Conservation (phyloP, 306 rosid genomes). For the Vicia faba region DNA sequence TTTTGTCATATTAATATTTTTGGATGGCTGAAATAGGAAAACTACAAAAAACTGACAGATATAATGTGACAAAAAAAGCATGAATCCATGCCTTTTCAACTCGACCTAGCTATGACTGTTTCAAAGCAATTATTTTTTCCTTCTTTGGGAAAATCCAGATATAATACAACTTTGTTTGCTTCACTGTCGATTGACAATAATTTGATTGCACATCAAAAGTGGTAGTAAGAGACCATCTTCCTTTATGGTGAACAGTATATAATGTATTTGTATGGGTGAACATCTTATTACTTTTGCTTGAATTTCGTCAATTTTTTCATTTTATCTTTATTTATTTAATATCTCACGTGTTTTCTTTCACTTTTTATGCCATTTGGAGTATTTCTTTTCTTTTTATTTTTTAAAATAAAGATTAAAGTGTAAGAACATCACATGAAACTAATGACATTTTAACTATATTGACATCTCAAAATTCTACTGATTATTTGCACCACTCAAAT, state of each 20-base stretch:
- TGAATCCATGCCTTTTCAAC: slow-evolving; percentile 41
- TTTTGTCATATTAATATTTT: slow-evolving; percentile 6
- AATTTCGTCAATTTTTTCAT: background rate
- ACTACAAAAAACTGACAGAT: slow-evolving; percentile 37
- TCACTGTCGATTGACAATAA: slow-evolving; percentile 24
- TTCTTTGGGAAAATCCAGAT: slow-evolving; percentile 14
- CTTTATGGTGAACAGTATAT: slow-evolving; percentile 23
- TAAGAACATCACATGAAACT: too few relatives aligned
- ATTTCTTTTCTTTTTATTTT: too few relatives aligned
- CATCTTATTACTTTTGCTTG: slow-evolving; percentile 26
- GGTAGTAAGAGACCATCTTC: slow-evolving; percentile 23
- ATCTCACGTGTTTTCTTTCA: background rate
- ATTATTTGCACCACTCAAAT: too few relatives aligned
- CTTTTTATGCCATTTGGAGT: slow-evolving; percentile 3
- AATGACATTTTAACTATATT: too few relatives aligned
- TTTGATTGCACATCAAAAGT: slow-evolving; percentile 23
- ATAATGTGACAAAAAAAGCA: slow-evolving; percentile 33
- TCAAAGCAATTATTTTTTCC: slow-evolving; percentile 18
- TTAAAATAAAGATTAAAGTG: too few relatives aligned
- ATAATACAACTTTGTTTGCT: slow-evolving; percentile 35
- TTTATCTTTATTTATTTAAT: background rate
- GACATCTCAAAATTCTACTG: too few relatives aligned
- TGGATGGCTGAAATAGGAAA: slow-evolving; percentile 23
- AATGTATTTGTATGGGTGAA: slow-evolving; percentile 5
- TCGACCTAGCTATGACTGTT: slow-evolving; percentile 18